phyloP scores from a whole-genome alignment of 495 filamentous ascomycete species.

The Penicillium steckii region DNA sequence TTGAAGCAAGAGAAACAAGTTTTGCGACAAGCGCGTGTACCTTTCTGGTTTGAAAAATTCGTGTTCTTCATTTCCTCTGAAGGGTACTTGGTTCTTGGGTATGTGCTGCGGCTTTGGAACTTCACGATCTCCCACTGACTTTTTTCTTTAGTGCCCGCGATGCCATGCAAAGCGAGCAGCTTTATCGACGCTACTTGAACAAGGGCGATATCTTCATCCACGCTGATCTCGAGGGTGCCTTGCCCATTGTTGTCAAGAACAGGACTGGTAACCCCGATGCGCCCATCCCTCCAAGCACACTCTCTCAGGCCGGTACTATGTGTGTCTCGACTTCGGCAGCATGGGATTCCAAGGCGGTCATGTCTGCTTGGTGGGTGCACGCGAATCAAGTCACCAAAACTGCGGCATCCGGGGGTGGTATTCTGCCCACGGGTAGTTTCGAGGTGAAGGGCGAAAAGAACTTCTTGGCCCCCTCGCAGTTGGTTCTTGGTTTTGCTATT shows the following conservation, averaged over 20 bases:
- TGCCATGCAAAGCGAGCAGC: slow-evolving; percentile 83
- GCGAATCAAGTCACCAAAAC: slow-evolving; percentile 86
- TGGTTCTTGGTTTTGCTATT: slow-evolving; percentile 83
- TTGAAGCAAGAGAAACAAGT: slow-evolving; percentile 91
- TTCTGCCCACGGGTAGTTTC: slow-evolving; percentile 73
- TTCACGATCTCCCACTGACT: background rate
- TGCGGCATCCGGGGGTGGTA: slow-evolving; percentile 68
- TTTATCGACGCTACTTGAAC: slow-evolving; percentile 79
- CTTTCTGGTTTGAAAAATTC: slow-evolving; percentile 97
- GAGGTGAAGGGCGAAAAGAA: slow-evolving; percentile 83
- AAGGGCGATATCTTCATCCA: slow-evolving; percentile 92
- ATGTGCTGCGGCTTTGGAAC: slow-evolving; percentile 15
- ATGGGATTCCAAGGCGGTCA: slow-evolving; percentile 94
- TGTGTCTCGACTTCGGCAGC: slow-evolving; percentile 80
- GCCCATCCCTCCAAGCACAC: slow-evolving; percentile 85
- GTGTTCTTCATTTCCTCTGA: slow-evolving; percentile 93
- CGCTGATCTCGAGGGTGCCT: slow-evolving; percentile 83
- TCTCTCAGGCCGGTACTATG: slow-evolving; percentile 85
- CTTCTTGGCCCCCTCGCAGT: slow-evolving; percentile 81
- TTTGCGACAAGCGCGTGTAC: slow-evolving; percentile 75
- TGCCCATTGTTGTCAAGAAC: slow-evolving; percentile 84
- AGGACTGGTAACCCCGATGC: slow-evolving; percentile 68
- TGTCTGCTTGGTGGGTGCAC: slow-evolving; percentile 93
- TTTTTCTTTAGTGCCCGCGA: slow-evolving; percentile 64
- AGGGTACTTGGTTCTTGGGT: slow-evolving; percentile 82